A percentile compares a stretch with the other conserved stretches of the same genome.
Conservation (phyloP, 106 monocot genomes). For the Triglochin maritima region DNA sequence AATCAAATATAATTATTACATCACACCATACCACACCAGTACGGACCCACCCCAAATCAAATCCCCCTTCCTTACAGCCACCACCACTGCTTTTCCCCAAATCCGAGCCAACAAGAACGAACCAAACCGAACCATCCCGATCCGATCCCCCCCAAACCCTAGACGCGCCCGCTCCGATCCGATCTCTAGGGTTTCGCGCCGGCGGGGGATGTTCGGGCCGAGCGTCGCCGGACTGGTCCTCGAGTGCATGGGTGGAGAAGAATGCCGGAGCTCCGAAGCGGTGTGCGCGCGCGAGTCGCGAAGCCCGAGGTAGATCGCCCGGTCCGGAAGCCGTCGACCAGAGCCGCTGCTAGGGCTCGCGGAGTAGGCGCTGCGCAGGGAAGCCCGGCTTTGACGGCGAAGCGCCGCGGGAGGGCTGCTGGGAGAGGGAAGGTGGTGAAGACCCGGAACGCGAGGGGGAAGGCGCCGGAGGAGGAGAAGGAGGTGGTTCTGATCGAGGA, state of each 20-base stretch:
- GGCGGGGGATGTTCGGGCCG: constrained; percentile 1
- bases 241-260: constrained; percentile 20
- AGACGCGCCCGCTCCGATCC: too few relatives aligned
- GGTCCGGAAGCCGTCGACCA: not conserved
- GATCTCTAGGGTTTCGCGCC: not conserved
- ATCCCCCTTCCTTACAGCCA: too few relatives aligned
- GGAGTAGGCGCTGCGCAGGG: not conserved
- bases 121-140: too few relatives aligned
- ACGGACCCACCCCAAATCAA: too few relatives aligned
- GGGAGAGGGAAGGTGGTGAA: not conserved
- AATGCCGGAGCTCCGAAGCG: constrained; percentile 26
- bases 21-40: too few relatives aligned
- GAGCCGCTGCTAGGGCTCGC: constrained; percentile 5
- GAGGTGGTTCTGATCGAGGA: not conserved
- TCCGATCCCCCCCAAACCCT: too few relatives aligned
- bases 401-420: not conserved
- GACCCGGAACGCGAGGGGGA: not conserved
- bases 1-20: too few relatives aligned
- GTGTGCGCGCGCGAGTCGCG: constrained; percentile 9
- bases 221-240: not conserved
- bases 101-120: too few relatives aligned
- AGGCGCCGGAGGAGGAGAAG: not conserved
- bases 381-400: not conserved
- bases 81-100: too few relatives aligned
- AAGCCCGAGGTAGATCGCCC: not conserved